Percentiles rank a stretch among this genome's conserved stretches.
These are phyloP conservation scores for Cercospora janseana DNA, from an alignment of 2,329 filamentous ascomycete species.

Conservation along the genomic window DNA sequence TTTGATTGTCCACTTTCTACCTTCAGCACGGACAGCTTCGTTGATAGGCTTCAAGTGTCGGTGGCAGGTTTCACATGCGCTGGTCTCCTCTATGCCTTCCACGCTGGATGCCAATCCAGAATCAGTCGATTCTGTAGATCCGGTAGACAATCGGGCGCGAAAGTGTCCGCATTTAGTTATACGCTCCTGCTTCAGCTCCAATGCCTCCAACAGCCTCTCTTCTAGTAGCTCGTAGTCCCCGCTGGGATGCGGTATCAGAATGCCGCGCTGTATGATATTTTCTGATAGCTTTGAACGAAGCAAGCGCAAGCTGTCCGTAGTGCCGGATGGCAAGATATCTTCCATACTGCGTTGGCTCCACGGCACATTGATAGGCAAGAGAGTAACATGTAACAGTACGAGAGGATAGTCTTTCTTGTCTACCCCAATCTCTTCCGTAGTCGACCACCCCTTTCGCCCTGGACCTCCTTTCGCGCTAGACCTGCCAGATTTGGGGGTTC, in stretches of 20 bases:
- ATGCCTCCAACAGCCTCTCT: slow-evolving; percentile 70
- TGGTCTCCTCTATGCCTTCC: slow-evolving; percentile 21
- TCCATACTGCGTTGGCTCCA: slow-evolving; percentile 54
- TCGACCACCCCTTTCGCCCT: slow-evolving; percentile 37
- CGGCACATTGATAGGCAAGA: slow-evolving; percentile 66
- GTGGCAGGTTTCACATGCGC: slow-evolving; percentile 38
- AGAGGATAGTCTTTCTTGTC: slow-evolving; percentile 53
- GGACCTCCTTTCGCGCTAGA: slow-evolving; percentile 52
- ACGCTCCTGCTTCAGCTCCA: slow-evolving; percentile 68
- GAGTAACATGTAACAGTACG: slow-evolving; percentile 73
- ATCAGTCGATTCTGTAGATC: slow-evolving; percentile 42
- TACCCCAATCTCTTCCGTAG: slow-evolving; percentile 17
- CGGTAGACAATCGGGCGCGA: slow-evolving; percentile 59
- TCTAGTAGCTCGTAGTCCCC: slow-evolving; percentile 78
- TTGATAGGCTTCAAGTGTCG: slow-evolving; percentile 40
- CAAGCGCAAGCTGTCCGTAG: slow-evolving; percentile 62
- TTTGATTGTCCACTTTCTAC: slow-evolving; percentile 71
- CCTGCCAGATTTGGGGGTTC: slow-evolving; percentile 43
- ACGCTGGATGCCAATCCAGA: slow-evolving; percentile 35
- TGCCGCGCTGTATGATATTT: slow-evolving; percentile 68
- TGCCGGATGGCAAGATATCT: slow-evolving; percentile 51
- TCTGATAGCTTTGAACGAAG: slow-evolving; percentile 70
- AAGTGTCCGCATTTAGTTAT: slow-evolving; percentile 77
- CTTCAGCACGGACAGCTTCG: slow-evolving; percentile 38
- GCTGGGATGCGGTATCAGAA: slow-evolving; percentile 74